phyloP scores from a whole-genome alignment of 148 eudicot genomes.

The Rhododendron griersonianum region DNA sequence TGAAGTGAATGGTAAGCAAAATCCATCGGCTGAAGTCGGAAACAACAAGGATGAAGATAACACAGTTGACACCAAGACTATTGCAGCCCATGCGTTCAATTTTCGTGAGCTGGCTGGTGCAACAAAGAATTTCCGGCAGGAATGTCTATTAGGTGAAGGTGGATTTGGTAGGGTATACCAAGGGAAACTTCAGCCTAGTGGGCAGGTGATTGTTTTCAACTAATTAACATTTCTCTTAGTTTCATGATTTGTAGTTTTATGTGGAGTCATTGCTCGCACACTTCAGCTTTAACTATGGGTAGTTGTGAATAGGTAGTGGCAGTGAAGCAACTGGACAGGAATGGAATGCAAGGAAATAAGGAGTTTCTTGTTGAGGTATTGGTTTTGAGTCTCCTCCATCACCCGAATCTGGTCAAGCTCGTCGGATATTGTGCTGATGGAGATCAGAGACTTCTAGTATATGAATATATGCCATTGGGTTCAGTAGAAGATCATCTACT shows the following conservation, averaged over 20 bases:
- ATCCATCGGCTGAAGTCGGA: not conserved
- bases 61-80: not conserved
- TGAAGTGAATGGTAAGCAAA: not conserved
- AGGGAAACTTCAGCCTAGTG: constrained; percentile 55
- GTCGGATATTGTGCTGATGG: constrained; percentile 91
- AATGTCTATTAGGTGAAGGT: constrained; percentile 75
- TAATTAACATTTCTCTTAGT: not conserved
- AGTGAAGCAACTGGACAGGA: constrained; percentile 79
- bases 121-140: constrained; percentile 74
- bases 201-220: constrained; percentile 28
- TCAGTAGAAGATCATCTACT: constrained; percentile 58
- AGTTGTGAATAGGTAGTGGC: constrained; percentile 49
- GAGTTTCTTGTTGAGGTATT: constrained; percentile 62
- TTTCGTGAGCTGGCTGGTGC: constrained; percentile 78
- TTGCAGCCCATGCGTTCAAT: constrained; percentile 36
- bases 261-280: not conserved
- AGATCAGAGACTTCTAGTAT: constrained; percentile 86
- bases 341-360: constrained; percentile 65
- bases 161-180: constrained; percentile 65
- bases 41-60: not conserved
- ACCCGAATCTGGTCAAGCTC: constrained; percentile 58
- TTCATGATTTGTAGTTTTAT: not conserved
- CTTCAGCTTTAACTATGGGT: not conserved
- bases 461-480: constrained; percentile 70
- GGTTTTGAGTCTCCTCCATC: constrained; percentile 54